Evolutionary conservation across 1,284 basidiomycete species (phyloP), one percentile per base, ranked within the genome.

Genomic region (Amylostereum chailletii): DNA sequence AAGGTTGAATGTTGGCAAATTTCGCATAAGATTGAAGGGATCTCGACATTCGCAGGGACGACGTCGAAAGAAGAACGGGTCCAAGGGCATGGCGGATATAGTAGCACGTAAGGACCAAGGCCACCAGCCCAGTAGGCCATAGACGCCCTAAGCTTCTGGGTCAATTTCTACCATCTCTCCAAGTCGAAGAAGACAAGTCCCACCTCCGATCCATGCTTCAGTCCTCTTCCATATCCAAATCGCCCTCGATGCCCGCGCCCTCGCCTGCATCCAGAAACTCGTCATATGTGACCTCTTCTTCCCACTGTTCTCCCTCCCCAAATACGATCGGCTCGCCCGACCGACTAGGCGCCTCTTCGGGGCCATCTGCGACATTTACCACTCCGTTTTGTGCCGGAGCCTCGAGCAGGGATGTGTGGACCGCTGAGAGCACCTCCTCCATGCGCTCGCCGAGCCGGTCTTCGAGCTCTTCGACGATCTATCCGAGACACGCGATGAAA

Each of bases 391-490:
- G 49, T 45, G 4, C 46, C 5, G 11, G 45, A 42, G 62, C 10
- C 44, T 67, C 36, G 41, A 58, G 46, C 3, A 86, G 65, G 7
- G 80, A 82, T 1, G 65, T 63, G 37, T 75, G 68, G 30, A 95
- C 81, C 30, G 75, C 63, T 2, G 61, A 57, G 2, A 91, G 70
- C 6, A 96, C 80, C 19, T 82, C 76, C 11, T 87, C 76, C 69
- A 94, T 86, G 37, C 74, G 71, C 27, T 82, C 76, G 0, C 80
- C 77, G 4, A 94, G 76, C 39, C 93, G 77, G 54, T 88, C 86
- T 64, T 93, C 90, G 1, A 92, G 70, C 63, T 95, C 92, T 66
- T 96, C 92, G 10, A 97, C 81, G 46, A 94, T 86, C 92, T 95
- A 57, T 3, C 29, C 3, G 34, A 38, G n/a, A 42, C 42, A 32